Base-by-base conservation (phyloP, 257 asterid species). In the Scutellaria galericulata region DNA sequence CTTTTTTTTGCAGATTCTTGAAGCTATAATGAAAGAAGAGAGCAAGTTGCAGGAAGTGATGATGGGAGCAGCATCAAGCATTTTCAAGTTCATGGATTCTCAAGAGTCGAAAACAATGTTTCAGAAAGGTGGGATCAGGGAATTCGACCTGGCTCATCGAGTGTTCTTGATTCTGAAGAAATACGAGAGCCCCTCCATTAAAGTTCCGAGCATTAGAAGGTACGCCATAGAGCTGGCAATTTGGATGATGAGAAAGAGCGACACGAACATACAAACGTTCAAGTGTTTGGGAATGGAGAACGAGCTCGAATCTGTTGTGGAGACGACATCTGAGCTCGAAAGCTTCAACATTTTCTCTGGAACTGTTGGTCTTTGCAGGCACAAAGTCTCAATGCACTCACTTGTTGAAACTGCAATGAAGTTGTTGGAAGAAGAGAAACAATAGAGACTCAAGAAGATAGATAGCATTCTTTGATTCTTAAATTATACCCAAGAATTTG, bases 331-430 rank as follows among this genome's bases (percentile, higher is more conserved):
- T 0, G 98, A 95, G 80, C 85, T 91, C 13, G 97, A 92, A 83
- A 88, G 91, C 81, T 91, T 89, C 82, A 88, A 88, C 72, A 86
- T 94, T 39, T 94, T 91, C 82, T 91, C 92, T 9, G 97, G 97
- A 41, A 84, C 95, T 1, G 95, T 89, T 20, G 99, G 98, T 3
- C 41, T 91, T 18, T 87, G 90, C 58, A 76, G 93, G 75, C 98
- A 94, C 67, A 75, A 74, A 5, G 54, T 78, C 4, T 63, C 87
- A 3, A 88, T 92, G 78, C 89, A 83, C 53, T 61, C 88, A 7
- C 84, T 91, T 44, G 87, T 90, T 22, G 94, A 83, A 70, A 82
- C 79, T 37, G 96, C 98, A 31, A 81, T 79, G 71, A 64, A 79
- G 68, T 77, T 92, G 74, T 60, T 92, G 79, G 75, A 81, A 71